These are phyloP conservation scores for Pouteria glomerata DNA, from an alignment of 148 eudicot genomes.

Conservation along the genomic window DNA sequence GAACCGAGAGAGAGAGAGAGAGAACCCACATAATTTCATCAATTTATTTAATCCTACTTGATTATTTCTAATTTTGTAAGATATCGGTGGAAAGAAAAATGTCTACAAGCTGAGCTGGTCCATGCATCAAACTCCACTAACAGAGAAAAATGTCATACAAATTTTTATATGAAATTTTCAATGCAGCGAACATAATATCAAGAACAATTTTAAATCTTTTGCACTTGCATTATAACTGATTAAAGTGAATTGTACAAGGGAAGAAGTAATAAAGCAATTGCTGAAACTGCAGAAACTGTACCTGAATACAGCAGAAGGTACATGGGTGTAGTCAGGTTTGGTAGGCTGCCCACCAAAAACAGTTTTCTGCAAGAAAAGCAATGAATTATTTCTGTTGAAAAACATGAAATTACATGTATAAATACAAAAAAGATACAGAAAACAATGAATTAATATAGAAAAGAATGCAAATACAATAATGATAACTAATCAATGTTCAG, in stretches of 20 bases:
- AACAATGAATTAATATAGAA: not conserved
- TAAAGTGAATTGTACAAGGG: no score
- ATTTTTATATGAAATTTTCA: not conserved
- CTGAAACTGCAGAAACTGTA: slow-evolving; percentile 18
- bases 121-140: not conserved
- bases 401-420: not conserved
- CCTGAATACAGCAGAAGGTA: slow-evolving; percentile 92
- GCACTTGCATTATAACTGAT: not conserved
- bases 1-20: no score
- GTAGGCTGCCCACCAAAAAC: slow-evolving; percentile 67
- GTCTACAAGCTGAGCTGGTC: not conserved
- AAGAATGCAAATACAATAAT: slow-evolving; percentile 2
- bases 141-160: not conserved
- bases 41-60: not conserved
- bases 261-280: not conserved
- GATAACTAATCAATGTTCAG: not conserved
- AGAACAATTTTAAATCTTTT: not conserved
- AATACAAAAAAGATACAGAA: not conserved
- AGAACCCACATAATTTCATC: not conserved
- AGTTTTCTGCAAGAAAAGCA: slow-evolving; percentile 58
- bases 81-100: not conserved
- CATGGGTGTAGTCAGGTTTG: slow-evolving; percentile 63
- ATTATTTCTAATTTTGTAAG: not conserved
- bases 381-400: not conserved
- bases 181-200: not conserved